These are phyloP conservation scores for Helianthus tuberosus DNA, from an alignment of 129 eudicot genomes.

Conservation along the genomic window DNA sequence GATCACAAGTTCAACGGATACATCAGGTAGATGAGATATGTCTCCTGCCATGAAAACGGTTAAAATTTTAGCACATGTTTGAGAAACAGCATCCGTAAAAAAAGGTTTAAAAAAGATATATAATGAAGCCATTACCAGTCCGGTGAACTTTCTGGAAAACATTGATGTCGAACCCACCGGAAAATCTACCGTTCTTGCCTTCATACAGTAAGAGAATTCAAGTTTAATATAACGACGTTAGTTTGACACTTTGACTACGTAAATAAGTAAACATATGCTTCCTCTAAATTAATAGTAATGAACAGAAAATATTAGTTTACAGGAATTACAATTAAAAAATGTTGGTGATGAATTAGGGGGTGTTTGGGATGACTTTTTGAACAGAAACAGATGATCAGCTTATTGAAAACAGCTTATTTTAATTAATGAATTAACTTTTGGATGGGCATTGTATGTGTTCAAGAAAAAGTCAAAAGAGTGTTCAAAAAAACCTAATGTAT, in stretches of 20 bases:
- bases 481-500: neutral
- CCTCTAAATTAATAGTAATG: neutral
- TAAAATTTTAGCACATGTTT: neutral
- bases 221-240: neutral
- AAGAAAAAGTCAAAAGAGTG: neutral
- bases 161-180: conserved; percentile 93
- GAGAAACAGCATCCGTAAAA: neutral
- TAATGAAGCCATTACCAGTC: conserved; percentile 54
- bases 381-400: neutral
- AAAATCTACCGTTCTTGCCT: conserved; percentile 84
- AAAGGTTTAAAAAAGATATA: neutral
- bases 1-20: conserved; percentile 62
- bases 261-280: neutral
- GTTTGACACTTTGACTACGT: neutral
- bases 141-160: conserved; percentile 75
- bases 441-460: neutral
- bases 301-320: neutral
- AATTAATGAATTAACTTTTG: neutral
- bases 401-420: neutral
- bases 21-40: conserved; percentile 64
- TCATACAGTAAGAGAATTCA: conserved; percentile 17
- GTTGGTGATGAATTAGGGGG: too few relatives aligned
- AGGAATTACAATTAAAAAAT: neutral
- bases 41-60: conserved; percentile 59
- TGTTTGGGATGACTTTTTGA: neutral